Base-by-base conservation (phyloP, 768 basidiomycete genomes). In the Boletus barrowsii region DNA sequence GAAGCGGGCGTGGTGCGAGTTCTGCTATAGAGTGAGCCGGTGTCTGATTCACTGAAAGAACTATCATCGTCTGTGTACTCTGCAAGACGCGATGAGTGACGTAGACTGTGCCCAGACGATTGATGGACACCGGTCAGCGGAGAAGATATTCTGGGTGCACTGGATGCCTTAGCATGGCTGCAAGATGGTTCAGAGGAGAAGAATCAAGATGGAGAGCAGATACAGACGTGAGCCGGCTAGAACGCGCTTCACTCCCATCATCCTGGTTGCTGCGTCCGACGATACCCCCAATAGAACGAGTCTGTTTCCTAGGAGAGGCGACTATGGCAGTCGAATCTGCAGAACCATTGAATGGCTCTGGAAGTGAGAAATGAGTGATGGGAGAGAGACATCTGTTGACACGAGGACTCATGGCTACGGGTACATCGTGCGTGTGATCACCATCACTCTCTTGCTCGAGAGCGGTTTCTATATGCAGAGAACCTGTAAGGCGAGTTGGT, bases 301-400 rank as follows among this genome's bases (percentile, higher is more conserved):
- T 1, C 26, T 11, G 50, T 26, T 1, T 50, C 18, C 22, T 45
- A 17, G 55, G 46, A 36, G 51, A 57, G 15, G 6, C 24, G 11
- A 32, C 18, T 14, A 33, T 6, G 9, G 46, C 10, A 20, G 30
- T 20, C 14, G 24, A 35, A 46, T 43, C 15, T 18, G 40, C 17
- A 20, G 46, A 51, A 35, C 42, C 18, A 15, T 42, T 10, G 18
- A 56, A 58, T 20, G 62, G 53, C 20, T 57, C 51, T 1, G 54
- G 50, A 33, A 67, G 30, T 13, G 50, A 39, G 30, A 61, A 17
- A 41, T 66, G 50, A 4, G 13, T 4, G 17, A 62, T 60, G 40
- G 65, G 63, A 10, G 65, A 62, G 22, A 68, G 63, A 45, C 42
- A 49, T 10, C 26, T 18, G 15, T 24, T 30, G 17, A 9, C 1